Evolutionary conservation across 2,329 filamentous ascomycete species (phyloP).

Genomic region (Cryphonectria radicalis): DNA sequence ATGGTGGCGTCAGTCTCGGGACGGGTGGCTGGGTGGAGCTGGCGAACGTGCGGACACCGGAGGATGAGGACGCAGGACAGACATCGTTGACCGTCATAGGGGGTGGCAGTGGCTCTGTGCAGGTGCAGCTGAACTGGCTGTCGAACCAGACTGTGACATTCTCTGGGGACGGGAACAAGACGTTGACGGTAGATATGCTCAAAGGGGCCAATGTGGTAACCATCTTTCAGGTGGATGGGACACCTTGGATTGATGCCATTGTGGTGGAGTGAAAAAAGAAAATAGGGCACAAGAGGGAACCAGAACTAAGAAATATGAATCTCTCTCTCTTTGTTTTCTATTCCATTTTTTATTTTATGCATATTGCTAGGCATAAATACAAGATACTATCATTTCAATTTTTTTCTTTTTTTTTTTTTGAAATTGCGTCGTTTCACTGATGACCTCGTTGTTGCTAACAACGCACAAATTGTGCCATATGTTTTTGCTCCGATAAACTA

Average conservation of each 20-base stretch:
- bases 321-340: too few species aligned
- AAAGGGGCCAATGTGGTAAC: background rate
- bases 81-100: background rate
- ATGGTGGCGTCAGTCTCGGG: background rate
- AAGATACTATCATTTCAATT: background rate
- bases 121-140: constrained; percentile 4
- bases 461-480: background rate
- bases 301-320: too few species aligned
- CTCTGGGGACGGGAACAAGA: background rate
- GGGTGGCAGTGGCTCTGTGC: background rate
- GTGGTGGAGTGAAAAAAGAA: background rate
- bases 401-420: too few species aligned
- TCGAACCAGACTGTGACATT: background rate
- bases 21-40: background rate
- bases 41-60: background rate
- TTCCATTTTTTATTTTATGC: background rate
- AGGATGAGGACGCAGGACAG: background rate
- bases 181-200: background rate
- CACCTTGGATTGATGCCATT: background rate
- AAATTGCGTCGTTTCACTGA: background rate
- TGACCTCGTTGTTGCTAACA: background rate
- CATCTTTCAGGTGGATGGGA: background rate
- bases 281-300: too few species aligned
- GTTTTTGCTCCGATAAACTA: background rate
- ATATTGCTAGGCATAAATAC: background rate